These are phyloP conservation scores for Boletus pseudo-olivaceus DNA, from an alignment of 768 basidiomycete species.

Conservation along the genomic window DNA sequence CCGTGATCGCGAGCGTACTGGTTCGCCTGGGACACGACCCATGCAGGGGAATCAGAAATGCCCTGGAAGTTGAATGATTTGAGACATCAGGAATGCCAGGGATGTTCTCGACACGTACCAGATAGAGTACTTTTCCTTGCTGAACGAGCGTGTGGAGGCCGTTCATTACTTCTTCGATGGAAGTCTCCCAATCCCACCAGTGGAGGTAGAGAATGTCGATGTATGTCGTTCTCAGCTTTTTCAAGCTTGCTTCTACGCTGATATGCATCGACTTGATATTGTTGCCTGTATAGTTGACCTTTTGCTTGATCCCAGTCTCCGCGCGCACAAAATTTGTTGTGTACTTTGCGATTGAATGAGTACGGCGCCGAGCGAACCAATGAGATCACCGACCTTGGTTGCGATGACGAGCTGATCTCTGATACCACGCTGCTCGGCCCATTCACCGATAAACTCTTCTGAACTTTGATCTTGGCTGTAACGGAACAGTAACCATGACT, in stretches of 20 bases:
- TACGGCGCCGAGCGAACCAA: not conserved
- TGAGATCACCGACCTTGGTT: slow-evolving; percentile 30
- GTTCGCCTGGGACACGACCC: slow-evolving; percentile 48
- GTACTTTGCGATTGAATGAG: slow-evolving; percentile 16
- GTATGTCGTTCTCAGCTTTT: slow-evolving; percentile 37
- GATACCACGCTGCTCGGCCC: slow-evolving; percentile 40
- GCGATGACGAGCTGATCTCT: slow-evolving; percentile 46
- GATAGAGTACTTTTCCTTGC: slow-evolving; percentile 42
- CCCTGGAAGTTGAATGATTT: slow-evolving; percentile 25
- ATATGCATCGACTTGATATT: slow-evolving; percentile 41
- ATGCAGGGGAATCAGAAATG: slow-evolving; percentile 43
- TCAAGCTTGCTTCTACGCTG: slow-evolving; percentile 31
- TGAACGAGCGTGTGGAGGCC: slow-evolving; percentile 40
- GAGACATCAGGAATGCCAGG: not conserved
- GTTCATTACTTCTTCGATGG: slow-evolving; percentile 46
- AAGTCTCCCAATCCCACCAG: slow-evolving; percentile 45
- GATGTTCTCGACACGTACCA: slow-evolving; percentile 17
- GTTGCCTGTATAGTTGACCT: slow-evolving; percentile 47
- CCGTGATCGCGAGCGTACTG: slow-evolving; percentile 48
- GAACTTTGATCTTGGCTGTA: slow-evolving; percentile 38
- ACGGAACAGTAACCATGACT: not conserved
- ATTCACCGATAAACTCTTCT: slow-evolving; percentile 47
- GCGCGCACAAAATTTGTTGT: slow-evolving; percentile 19
- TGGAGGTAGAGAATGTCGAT: slow-evolving; percentile 57
- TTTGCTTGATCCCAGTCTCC: slow-evolving; percentile 20